Conservation (phyloP, 2,329 filamentous ascomycete genomes). For the Penicillium sp. region DNA sequence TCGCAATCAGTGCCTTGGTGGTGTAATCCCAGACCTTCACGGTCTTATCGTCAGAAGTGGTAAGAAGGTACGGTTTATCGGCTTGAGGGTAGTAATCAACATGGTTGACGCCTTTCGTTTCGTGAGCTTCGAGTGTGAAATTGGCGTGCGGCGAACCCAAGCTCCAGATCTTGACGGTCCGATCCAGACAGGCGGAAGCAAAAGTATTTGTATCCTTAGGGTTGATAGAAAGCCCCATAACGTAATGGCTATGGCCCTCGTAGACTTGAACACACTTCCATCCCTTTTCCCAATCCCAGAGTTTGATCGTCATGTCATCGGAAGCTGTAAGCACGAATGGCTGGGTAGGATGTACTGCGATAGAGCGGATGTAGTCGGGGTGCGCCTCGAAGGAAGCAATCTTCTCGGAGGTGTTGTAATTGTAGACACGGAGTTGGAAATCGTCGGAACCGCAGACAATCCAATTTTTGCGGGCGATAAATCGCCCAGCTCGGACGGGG, state of each 20-base stretch:
- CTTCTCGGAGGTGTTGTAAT: conserved; percentile 99
- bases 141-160: conserved; percentile 92
- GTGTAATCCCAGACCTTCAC: conserved; percentile 99
- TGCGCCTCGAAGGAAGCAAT: conserved; percentile 97
- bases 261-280: conserved; percentile 99
- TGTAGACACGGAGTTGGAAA: conserved; percentile 89
- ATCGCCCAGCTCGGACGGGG: conserved; percentile 92
- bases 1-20: conserved; percentile 95
- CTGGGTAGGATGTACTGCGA: conserved; percentile 92
- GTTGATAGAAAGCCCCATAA: conserved; percentile 96
- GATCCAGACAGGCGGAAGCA: conserved; percentile 91
- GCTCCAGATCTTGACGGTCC: conserved; percentile 98
- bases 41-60: conserved; percentile 93
- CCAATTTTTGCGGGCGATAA: conserved; percentile 98
- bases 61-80: conserved; percentile 84
- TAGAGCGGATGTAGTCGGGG: conserved; percentile 97
- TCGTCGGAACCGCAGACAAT: conserved; percentile 94
- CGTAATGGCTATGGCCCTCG: conserved; percentile 94
- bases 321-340: conserved; percentile 95
- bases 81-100: conserved; percentile 82
- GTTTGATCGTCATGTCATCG: conserved; percentile 98
- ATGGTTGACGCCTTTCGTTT: conserved; percentile 97
- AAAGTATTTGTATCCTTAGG: conserved; percentile 95
- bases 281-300: conserved; percentile 98
- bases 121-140: conserved; percentile 95